A percentile compares a stretch with the other conserved stretches of the same genome.
Conservation (phyloP, 805 yeast genomes). For the Yarrowia sp. region DNA sequence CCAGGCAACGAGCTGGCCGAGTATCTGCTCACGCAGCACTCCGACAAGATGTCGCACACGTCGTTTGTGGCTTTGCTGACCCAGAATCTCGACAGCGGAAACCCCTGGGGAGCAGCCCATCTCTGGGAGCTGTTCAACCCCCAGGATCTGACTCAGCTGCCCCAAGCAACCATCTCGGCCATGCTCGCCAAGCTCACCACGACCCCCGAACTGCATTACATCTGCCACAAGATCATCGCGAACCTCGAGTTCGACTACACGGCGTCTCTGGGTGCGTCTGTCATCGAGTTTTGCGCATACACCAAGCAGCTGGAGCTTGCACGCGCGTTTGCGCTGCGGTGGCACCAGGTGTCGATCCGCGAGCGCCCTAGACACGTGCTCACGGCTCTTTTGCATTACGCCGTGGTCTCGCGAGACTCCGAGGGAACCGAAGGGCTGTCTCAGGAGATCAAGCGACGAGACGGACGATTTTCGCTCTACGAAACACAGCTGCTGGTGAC, state of each 20-base stretch:
- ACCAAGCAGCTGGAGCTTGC: neutral
- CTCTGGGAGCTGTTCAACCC: neutral
- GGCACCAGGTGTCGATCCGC: neutral
- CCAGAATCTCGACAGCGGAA: slow-evolving; percentile 5
- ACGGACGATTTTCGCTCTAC: neutral
- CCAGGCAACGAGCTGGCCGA: neutral
- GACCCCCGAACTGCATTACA: neutral
- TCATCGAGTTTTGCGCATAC: neutral
- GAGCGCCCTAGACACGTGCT: slow-evolving; percentile 5
- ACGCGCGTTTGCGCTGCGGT: neutral
- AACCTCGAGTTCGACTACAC: neutral
- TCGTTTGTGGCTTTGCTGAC: neutral
- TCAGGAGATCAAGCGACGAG: slow-evolving; percentile 16
- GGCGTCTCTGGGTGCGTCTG: slow-evolving; percentile 3
- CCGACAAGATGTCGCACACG: neutral
- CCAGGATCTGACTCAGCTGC: neutral
- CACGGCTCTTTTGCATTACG: slow-evolving; percentile 6
- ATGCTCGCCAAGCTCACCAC: neutral
- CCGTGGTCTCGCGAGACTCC: slow-evolving; percentile 9
- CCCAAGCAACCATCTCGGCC: neutral
- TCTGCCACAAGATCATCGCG: neutral
- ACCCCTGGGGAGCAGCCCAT: slow-evolving; percentile 18
- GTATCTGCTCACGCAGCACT: neutral
- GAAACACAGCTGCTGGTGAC: slow-evolving; percentile 18
- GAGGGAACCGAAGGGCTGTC: neutral